These are phyloP conservation scores for Penicillium olsonii DNA, from an alignment of 2,329 filamentous ascomycete species.

Conservation along the genomic window DNA sequence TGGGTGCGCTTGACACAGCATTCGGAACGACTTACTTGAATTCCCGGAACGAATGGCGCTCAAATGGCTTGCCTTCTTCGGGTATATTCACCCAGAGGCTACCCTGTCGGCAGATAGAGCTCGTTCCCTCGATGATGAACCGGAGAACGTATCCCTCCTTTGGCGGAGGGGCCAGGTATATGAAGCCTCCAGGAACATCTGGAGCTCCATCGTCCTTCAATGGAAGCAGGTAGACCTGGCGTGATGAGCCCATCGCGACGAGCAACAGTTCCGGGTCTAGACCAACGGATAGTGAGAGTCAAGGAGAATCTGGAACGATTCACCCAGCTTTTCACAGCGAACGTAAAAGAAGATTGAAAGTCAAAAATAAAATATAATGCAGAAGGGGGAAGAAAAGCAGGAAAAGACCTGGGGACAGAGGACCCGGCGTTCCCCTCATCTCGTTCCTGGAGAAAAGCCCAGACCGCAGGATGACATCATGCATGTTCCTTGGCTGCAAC, in stretches of 20 bases:
- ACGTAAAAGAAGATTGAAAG: not conserved
- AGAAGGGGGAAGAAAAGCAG: slow-evolving; percentile 4
- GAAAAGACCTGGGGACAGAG: slow-evolving; percentile 2
- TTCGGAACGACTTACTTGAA: slow-evolving; percentile 68
- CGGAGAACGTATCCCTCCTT: slow-evolving; percentile 74
- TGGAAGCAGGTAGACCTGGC: slow-evolving; percentile 78
- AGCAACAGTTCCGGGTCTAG: slow-evolving; percentile 1
- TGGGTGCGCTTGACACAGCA: slow-evolving; percentile 1
- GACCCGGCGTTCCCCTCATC: slow-evolving; percentile 9
- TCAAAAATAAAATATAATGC: not conserved
- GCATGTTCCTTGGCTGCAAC: slow-evolving; percentile 6
- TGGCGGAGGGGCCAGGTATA: slow-evolving; percentile 80
- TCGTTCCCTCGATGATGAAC: slow-evolving; percentile 91
- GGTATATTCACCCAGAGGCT: slow-evolving; percentile 98
- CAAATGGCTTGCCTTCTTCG: slow-evolving; percentile 71
- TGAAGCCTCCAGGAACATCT: slow-evolving; percentile 83
- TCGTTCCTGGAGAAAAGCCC: slow-evolving; percentile 13
- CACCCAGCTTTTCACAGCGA: slow-evolving; percentile 5
- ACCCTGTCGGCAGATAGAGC: slow-evolving; percentile 91
- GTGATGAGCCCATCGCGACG: slow-evolving; percentile 23
- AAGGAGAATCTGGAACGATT: slow-evolving; percentile 2
- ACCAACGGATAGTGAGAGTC: slow-evolving; percentile 3
- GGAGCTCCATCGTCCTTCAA: slow-evolving; percentile 93
- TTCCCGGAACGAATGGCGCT: slow-evolving; percentile 77
- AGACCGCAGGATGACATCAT: slow-evolving; percentile 15